Percentiles rank a stretch among this genome's conserved stretches.
Evolutionary conservation across 257 asterid genomes (phyloP).

Genomic region (Solanum sejunctum): DNA sequence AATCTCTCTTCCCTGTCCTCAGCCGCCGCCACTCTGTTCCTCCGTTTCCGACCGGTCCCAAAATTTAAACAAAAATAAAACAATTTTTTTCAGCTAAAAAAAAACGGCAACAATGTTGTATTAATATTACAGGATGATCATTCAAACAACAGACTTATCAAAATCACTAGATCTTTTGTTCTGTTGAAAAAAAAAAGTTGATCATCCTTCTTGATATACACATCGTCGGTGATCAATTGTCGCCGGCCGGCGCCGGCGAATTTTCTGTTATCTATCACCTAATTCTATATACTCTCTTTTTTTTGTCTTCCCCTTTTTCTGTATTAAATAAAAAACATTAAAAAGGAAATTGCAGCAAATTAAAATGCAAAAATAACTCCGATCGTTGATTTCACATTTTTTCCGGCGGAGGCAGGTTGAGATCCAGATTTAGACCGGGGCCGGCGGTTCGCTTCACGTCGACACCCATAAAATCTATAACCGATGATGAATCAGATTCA

Average conservation of each 20-base stretch:
- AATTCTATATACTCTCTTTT: background rate
- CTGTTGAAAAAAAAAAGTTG: background rate
- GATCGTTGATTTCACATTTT: background rate
- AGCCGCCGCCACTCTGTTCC: background rate
- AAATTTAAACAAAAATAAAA: background rate
- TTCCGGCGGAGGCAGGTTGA: conserved; percentile 14
- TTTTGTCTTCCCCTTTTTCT: background rate
- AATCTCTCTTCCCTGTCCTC: background rate
- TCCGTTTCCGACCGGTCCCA: background rate
- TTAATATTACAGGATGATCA: background rate
- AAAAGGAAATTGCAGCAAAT: background rate
- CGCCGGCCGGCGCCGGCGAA: background rate
- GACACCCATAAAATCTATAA: conserved; percentile 7
- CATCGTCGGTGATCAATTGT: background rate
- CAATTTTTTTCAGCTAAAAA: background rate
- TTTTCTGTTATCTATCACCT: background rate
- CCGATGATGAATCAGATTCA: conserved; percentile 13
- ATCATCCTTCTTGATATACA: background rate
- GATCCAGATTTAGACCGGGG: conserved; percentile 6
- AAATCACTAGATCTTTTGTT: background rate
- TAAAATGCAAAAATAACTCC: background rate
- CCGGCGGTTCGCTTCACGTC: background rate
- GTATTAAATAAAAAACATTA: background rate
- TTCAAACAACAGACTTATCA: background rate
- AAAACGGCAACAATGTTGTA: background rate